phyloP scores from a whole-genome alignment of 1,284 basidiomycete genomes.

The Pyrrhoderma lamaoense region DNA sequence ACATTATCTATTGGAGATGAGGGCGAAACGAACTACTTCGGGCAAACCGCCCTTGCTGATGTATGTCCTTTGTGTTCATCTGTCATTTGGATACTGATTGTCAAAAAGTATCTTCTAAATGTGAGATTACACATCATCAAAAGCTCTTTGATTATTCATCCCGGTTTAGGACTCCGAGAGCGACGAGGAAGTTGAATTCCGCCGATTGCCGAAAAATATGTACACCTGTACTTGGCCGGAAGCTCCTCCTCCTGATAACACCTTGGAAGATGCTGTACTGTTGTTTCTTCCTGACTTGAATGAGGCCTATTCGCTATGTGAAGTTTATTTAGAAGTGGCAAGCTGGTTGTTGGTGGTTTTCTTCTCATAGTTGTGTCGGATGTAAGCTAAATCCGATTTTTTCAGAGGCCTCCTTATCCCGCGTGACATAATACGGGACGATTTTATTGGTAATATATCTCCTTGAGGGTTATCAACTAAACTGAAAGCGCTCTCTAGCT shows the following conservation, averaged over 20 bases:
- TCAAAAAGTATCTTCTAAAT: slow-evolving; percentile 14
- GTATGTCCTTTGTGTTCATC: slow-evolving; percentile 28
- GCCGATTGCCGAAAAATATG: slow-evolving; percentile 14
- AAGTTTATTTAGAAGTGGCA: slow-evolving; percentile 48
- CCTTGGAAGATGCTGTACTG: slow-evolving; percentile 34
- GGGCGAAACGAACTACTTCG: slow-evolving; percentile 51
- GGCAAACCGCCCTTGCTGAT: slow-evolving; percentile 58
- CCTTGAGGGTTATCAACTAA: neutral
- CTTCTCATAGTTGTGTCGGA: neutral
- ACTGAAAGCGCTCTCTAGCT: slow-evolving; percentile 30
- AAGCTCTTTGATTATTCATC: neutral
- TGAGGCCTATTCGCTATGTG: slow-evolving; percentile 46
- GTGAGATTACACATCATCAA: neutral
- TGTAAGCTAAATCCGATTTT: neutral
- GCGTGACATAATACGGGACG: slow-evolving; percentile 9
- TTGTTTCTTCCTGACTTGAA: slow-evolving; percentile 40
- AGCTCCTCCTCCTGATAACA: slow-evolving; percentile 24
- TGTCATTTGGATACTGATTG: neutral
- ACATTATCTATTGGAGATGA: slow-evolving; percentile 50
- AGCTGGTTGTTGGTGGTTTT: slow-evolving; percentile 37
- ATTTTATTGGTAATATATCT: slow-evolving; percentile 12
- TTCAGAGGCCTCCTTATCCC: slow-evolving; percentile 12
- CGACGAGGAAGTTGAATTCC: slow-evolving; percentile 8
- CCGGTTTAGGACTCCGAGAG: slow-evolving; percentile 14
- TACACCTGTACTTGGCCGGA: slow-evolving; percentile 16